Conservation (phyloP, 2,329 filamentous ascomycete species). For the Trichoderma atroviride region DNA sequence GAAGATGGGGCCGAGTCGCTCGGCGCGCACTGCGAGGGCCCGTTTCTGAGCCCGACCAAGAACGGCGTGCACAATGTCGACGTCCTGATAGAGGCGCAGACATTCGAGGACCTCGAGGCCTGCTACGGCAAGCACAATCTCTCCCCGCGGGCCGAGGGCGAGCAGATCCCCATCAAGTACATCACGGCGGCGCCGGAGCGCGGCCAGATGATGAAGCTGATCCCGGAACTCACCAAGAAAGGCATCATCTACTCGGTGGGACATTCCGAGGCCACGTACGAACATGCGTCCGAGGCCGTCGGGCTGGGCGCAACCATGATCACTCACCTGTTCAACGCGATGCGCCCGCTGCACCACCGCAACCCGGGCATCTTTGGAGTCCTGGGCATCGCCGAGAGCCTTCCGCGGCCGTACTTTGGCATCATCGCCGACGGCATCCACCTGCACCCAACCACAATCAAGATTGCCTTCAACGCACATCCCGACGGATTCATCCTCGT, state of each 20-base stretch:
- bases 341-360: conserved; percentile 86
- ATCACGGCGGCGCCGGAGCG: conserved; percentile 85
- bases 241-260: conserved; percentile 80
- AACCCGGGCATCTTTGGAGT: conserved; percentile 90
- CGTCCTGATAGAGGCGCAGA: conserved; percentile 67
- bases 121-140: conserved; percentile 78
- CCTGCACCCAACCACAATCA: conserved; percentile 83
- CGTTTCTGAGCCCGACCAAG: conserved; percentile 79
- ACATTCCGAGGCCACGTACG: conserved; percentile 85
- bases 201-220: conserved; percentile 68
- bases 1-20: conserved; percentile 80
- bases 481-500: conserved; percentile 85
- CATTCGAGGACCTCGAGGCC: conserved; percentile 65
- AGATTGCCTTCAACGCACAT: conserved; percentile 86
- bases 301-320: conserved; percentile 83
- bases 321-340: conserved; percentile 92
- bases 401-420: conserved; percentile 75
- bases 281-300: conserved; percentile 73
- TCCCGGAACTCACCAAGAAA: conserved; percentile 64
- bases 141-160: conserved; percentile 39
- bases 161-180: conserved; percentile 64
- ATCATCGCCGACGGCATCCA: conserved; percentile 91
- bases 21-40: conserved; percentile 88
- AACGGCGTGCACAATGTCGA: conserved; percentile 83
- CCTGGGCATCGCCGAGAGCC: conserved; percentile 66